A percentile compares a stretch with the other conserved stretches of the same genome.
These are phyloP conservation scores for Nidularia pulvinata DNA, from an alignment of 768 basidiomycete species.

Conservation along the genomic window DNA sequence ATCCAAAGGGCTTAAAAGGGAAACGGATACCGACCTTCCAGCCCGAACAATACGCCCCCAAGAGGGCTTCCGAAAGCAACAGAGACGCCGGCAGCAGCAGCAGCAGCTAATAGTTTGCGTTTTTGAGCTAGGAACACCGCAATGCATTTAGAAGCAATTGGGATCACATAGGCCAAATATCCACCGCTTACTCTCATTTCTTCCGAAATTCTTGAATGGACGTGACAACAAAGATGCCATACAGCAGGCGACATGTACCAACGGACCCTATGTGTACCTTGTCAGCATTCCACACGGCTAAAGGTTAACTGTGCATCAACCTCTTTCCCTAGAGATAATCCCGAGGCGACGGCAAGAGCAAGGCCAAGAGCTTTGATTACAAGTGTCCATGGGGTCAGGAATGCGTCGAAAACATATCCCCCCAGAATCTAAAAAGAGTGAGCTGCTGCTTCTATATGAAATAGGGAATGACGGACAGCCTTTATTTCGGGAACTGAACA, in stretches of 20 bases:
- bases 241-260: slow-evolving; percentile 86
- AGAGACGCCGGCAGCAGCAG: slow-evolving; percentile 84
- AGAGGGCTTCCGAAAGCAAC: slow-evolving; percentile 89
- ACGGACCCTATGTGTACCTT: slow-evolving; percentile 53
- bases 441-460: background rate
- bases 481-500: slow-evolving; percentile 74
- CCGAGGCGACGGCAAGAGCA: slow-evolving; percentile 83
- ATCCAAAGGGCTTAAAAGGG: background rate
- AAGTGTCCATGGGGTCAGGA: slow-evolving; percentile 85
- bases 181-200: slow-evolving; percentile 65
- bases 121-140: slow-evolving; percentile 58
- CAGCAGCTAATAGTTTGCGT: slow-evolving; percentile 79
- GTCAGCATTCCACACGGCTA: slow-evolving; percentile 1
- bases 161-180: background rate
- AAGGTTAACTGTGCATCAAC: slow-evolving; percentile 30
- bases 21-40: slow-evolving; percentile 50
- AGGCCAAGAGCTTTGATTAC: slow-evolving; percentile 84
- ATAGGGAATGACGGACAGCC: slow-evolving; percentile 44
- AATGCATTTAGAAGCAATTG: background rate
- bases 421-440: slow-evolving; percentile 57
- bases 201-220: slow-evolving; percentile 67
- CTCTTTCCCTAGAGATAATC: slow-evolving; percentile 85
- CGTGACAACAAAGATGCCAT: slow-evolving; percentile 72
- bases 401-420: slow-evolving; percentile 86
- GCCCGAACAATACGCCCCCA: slow-evolving; percentile 83